These are phyloP conservation scores for Metarhizium rileyi DNA, from an alignment of 2,329 filamentous ascomycete genomes.

Conservation along the genomic window DNA sequence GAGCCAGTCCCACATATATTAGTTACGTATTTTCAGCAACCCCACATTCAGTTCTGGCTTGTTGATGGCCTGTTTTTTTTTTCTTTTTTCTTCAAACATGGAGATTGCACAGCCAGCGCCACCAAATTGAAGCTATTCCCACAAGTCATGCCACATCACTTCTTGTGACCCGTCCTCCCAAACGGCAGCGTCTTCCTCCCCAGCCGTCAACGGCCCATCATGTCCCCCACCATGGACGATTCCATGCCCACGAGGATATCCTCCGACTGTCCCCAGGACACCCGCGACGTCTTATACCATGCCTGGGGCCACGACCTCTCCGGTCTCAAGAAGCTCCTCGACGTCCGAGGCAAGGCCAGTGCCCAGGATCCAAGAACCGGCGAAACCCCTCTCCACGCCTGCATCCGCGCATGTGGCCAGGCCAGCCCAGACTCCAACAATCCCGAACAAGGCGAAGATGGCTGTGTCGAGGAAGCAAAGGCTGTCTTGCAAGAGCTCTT, in stretches of 20 bases:
- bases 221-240: constrained; percentile 31
- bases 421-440: constrained; percentile 16
- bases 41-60: no score
- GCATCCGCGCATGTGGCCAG: constrained; percentile 64
- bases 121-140: background rate
- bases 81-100: background rate
- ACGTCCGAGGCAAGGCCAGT: constrained; percentile 54
- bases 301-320: constrained; percentile 53
- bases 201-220: no score
- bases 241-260: constrained; percentile 44
- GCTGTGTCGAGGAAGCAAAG: constrained; percentile 48
- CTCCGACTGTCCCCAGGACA: constrained; percentile 38
- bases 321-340: constrained; percentile 59
- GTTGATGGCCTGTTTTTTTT: background rate
- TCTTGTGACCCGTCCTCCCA: no score
- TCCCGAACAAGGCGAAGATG: constrained; percentile 24
- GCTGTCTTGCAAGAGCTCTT: constrained; percentile 68
- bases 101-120: background rate
- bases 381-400: constrained; percentile 81
- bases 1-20: no score
- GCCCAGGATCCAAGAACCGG: constrained; percentile 78
- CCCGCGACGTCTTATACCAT: constrained; percentile 41
- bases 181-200: no score
- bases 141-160: no score
- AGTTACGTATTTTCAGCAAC: no score